Conservation (phyloP, 1,284 basidiomycete genomes). For the Wallemia hederae region DNA sequence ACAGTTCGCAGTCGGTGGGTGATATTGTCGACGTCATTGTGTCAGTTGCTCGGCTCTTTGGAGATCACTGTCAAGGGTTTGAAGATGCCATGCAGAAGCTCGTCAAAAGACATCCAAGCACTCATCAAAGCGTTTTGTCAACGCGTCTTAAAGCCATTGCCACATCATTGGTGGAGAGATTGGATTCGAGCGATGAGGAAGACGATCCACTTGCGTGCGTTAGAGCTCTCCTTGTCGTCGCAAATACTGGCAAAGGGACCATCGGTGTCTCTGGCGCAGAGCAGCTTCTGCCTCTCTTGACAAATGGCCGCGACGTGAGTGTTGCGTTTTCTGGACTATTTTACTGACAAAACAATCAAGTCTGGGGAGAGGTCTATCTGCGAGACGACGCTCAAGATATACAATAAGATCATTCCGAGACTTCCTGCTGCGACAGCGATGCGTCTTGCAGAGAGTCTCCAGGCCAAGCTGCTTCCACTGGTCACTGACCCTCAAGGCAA, state of each 20-base stretch:
- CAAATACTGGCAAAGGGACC: conserved; percentile 44
- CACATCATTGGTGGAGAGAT: background rate
- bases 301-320: conserved; percentile 39
- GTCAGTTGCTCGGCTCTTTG: background rate
- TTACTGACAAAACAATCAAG: background rate
- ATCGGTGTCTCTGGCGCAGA: conserved; percentile 52
- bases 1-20: background rate
- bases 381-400: conserved; percentile 63
- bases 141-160: background rate
- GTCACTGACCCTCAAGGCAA: conserved; percentile 30
- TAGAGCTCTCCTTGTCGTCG: conserved; percentile 51
- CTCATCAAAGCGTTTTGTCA: background rate
- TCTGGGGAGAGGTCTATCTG: conserved; percentile 46
- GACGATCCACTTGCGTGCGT: conserved; percentile 23
- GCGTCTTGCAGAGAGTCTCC: conserved; percentile 49
- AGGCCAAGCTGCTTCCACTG: conserved; percentile 52
- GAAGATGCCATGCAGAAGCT: background rate
- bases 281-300: conserved; percentile 57
- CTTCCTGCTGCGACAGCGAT: conserved; percentile 63
- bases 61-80: background rate
- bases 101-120: background rate
- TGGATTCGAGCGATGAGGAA: background rate
- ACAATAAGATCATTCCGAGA: conserved; percentile 48
- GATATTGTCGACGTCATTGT: background rate
- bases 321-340: background rate